phyloP scores from a whole-genome alignment of 176 grass and related monocot species.

The Pontederia crassipes region DNA sequence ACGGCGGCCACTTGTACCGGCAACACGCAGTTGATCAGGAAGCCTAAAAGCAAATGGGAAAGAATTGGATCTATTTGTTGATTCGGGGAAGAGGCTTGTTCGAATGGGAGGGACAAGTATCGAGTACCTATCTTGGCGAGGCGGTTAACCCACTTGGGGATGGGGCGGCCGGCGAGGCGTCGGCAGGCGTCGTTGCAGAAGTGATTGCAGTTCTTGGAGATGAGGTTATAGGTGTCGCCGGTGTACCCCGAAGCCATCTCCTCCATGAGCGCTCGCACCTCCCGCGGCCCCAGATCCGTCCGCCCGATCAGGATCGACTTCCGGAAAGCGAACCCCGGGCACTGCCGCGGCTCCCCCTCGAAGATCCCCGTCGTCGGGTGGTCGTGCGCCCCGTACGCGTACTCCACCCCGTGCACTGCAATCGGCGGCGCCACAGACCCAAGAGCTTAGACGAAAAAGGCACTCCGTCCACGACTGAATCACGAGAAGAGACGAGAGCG shows the following conservation, averaged over 20 bases:
- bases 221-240: slow-evolving; percentile 12
- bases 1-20: background rate
- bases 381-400: slow-evolving; percentile 9
- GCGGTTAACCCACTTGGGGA: slow-evolving; percentile 13
- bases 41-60: background rate
- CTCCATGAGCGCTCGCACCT: slow-evolving; percentile 12
- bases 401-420: slow-evolving; percentile 15
- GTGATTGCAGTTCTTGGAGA: slow-evolving; percentile 19
- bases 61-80: too few relatives aligned
- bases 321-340: slow-evolving; percentile 14
- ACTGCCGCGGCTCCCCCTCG: slow-evolving; percentile 17
- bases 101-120: too few relatives aligned
- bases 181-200: slow-evolving; percentile 12
- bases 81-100: too few relatives aligned
- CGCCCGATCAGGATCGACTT: slow-evolving; percentile 18
- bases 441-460: background rate
- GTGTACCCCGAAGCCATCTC: slow-evolving; percentile 4
- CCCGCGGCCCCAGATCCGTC: slow-evolving; percentile 8
- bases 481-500: background rate
- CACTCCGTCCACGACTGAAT: background rate
- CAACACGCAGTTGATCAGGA: background rate
- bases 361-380: slow-evolving; percentile 15
- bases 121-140: slow-evolving; percentile 11
- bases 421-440: background rate
- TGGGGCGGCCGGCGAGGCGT: slow-evolving; percentile 6